Percentiles rank a stretch among this genome's conserved stretches.
These are phyloP conservation scores for Phalaenopsis aphrodite DNA, from an alignment of 106 monocot species.

Conservation along the genomic window DNA sequence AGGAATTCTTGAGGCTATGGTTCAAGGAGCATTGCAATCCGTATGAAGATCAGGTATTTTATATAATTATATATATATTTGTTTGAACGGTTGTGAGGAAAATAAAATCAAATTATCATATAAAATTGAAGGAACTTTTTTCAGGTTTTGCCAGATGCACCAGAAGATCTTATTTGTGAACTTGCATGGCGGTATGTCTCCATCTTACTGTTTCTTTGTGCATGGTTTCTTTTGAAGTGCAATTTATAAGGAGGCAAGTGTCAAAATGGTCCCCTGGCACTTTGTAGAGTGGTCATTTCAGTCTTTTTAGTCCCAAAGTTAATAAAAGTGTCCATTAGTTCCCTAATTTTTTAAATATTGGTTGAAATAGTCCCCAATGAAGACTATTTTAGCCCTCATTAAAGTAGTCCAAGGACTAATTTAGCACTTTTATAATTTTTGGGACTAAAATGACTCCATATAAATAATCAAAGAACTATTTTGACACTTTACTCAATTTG, in stretches of 20 bases:
- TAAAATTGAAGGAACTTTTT: neutral
- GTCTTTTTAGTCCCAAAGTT: too few species aligned
- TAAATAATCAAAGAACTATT: too few species aligned
- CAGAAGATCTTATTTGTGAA: conserved; percentile 83
- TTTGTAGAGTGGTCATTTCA: too few species aligned
- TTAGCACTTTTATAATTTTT: too few species aligned
- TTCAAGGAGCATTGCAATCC: conserved; percentile 93
- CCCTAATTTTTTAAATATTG: too few species aligned
- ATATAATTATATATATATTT: neutral
- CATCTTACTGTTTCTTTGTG: neutral
- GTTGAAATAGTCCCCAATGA: too few species aligned
- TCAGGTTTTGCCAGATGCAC: conserved; percentile 88
- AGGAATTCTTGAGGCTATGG: conserved; percentile 96
- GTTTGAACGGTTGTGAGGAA: neutral
- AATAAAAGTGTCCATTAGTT: too few species aligned
- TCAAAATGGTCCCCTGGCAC: too few species aligned
- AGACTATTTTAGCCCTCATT: too few species aligned
- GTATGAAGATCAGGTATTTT: conserved; percentile 78
- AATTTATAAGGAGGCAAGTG: neutral
- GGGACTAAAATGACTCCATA: too few species aligned
- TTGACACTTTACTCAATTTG: too few species aligned
- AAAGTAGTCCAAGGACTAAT: too few species aligned
- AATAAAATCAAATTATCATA: neutral
- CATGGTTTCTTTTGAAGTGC: neutral
- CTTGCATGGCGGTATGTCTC: conserved; percentile 80